A percentile compares a stretch with the other conserved stretches of the same genome.
Evolutionary conservation across 2,329 filamentous ascomycete species (phyloP).

Genomic region (Phoma sp.): DNA sequence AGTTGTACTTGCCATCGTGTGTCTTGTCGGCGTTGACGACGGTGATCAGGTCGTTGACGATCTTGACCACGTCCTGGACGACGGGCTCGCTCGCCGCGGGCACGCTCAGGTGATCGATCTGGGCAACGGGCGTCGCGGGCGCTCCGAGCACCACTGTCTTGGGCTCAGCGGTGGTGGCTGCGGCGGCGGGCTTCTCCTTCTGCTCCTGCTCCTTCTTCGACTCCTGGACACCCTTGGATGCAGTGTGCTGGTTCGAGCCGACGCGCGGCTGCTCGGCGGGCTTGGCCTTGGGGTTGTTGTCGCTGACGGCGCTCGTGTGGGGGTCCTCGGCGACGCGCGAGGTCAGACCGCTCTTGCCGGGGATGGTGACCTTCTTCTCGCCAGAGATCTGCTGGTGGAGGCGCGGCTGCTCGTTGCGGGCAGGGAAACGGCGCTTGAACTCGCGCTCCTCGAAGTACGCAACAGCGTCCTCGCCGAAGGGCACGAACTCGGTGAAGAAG

Average conservation of each 20-base stretch:
- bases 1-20: constrained; percentile 72
- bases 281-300: constrained; percentile 44
- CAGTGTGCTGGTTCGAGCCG: constrained; percentile 22
- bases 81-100: constrained; percentile 81
- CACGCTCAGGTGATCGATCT: constrained; percentile 79
- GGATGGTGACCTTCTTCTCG: constrained; percentile 79
- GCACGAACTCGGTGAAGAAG: constrained; percentile 97
- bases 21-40: constrained; percentile 88
- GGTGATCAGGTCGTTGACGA: constrained; percentile 94
- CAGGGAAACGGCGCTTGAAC: constrained; percentile 81
- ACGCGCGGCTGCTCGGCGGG: constrained; percentile 32
- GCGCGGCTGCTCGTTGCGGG: constrained; percentile 49
- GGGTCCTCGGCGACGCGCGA: constrained; percentile 75
- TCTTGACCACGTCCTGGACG: constrained; percentile 91
- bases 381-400: constrained; percentile 56
- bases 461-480: constrained; percentile 91
- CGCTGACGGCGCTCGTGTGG: constrained; percentile 66
- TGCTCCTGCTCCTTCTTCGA: constrained; percentile 37
- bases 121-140: constrained; percentile 48
- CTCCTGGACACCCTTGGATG: constrained; percentile 35
- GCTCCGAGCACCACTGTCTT: constrained; percentile 16
- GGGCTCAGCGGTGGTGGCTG: constrained; percentile 24
- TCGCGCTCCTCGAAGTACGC: constrained; percentile 95
- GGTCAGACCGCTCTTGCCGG: constrained; percentile 82
- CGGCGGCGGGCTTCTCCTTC: constrained; percentile 32